These are phyloP conservation scores for Epichloe coenophiala DNA, from an alignment of 2,329 filamentous ascomycete genomes.

Conservation along the genomic window DNA sequence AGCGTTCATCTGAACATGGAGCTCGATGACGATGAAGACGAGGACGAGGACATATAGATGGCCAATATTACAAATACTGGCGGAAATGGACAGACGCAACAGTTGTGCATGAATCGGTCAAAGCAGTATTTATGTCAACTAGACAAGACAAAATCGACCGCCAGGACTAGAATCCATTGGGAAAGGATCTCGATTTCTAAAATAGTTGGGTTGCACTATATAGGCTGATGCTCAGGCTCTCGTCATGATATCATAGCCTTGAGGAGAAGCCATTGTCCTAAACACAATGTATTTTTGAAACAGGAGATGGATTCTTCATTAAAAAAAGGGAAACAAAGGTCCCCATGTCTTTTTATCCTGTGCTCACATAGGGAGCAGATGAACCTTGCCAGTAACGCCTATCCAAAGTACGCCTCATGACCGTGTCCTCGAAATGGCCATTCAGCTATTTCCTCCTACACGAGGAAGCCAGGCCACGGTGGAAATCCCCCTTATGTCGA, in stretches of 20 bases:
- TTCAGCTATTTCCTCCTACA: not conserved
- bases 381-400: not conserved
- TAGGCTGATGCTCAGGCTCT: not conserved
- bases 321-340: too few species aligned
- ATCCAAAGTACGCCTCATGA: not conserved
- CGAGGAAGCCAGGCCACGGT: not conserved
- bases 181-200: not conserved
- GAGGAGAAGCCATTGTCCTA: not conserved
- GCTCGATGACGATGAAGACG: slow-evolving; percentile 37
- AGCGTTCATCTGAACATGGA: slow-evolving; percentile 48
- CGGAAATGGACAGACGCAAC: not conserved
- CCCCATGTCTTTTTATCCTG: too few species aligned
- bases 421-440: not conserved
- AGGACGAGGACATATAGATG: slow-evolving; percentile 18
- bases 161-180: not conserved
- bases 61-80: not conserved
- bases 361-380: not conserved
- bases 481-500: not conserved
- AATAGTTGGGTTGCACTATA: not conserved
- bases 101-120: not conserved
- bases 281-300: too few species aligned
- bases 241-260: not conserved
- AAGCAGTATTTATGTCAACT: too few species aligned
- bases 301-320: too few species aligned
- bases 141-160: too few species aligned